These are phyloP conservation scores for Coemansia sp. DNA, from an alignment of 192 early-diverging fungal genomes.

Conservation along the genomic window DNA sequence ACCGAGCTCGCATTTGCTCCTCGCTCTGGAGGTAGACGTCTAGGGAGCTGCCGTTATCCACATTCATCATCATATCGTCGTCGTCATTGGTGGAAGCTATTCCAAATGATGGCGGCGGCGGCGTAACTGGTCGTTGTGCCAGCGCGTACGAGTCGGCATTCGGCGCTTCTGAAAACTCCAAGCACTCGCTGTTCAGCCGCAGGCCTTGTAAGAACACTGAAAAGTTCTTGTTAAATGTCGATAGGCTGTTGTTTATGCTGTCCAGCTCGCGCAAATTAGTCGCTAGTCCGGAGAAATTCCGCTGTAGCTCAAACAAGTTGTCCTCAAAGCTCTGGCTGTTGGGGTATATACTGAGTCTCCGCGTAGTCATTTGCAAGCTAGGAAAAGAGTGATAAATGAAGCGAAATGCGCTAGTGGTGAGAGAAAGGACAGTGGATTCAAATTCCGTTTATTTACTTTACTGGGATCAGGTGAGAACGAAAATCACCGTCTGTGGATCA, in stretches of 20 bases:
- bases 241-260: constrained; percentile 46
- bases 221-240: constrained; percentile 56
- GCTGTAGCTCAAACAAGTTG: constrained; percentile 46
- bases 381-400: background rate
- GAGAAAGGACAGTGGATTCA: too few species aligned
- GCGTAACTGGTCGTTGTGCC: constrained; percentile 31
- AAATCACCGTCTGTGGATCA: background rate
- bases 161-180: constrained; percentile 45
- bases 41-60: background rate
- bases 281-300: constrained; percentile 34
- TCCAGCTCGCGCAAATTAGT: constrained; percentile 45
- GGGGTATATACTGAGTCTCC: constrained; percentile 50
- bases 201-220: constrained; percentile 45
- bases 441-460: constrained; percentile 3
- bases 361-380: constrained; percentile 30
- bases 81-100: background rate
- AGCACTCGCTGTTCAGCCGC: constrained; percentile 48
- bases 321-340: constrained; percentile 53
- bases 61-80: background rate
- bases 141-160: constrained; percentile 39
- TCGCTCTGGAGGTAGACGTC: constrained; percentile 1
- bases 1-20: background rate
- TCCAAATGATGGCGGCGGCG: constrained; percentile 4
- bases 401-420: too few species aligned
- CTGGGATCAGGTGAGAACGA: too few species aligned